phyloP scores from a whole-genome alignment of 768 basidiomycete genomes.

The Pulveroboletus ravenelii region DNA sequence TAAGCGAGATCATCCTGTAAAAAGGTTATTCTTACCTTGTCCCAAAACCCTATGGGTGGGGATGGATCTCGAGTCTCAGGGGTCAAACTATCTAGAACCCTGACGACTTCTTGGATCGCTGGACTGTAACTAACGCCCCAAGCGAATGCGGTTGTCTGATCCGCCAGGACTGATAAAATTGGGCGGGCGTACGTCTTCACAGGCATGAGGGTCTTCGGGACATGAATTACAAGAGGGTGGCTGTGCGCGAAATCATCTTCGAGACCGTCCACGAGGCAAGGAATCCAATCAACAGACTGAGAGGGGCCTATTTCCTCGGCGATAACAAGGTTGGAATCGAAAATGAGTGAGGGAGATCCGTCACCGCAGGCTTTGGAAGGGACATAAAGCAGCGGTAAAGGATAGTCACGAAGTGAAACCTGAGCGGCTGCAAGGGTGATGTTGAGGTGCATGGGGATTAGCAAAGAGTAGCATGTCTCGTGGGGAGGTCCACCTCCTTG shows the following conservation, averaged over 20 bases:
- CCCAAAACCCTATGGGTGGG: conserved; percentile 88
- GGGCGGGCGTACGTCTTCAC: conserved; percentile 89
- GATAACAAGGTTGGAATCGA: conserved; percentile 76
- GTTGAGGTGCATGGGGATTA: conserved; percentile 77
- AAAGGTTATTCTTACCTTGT: conserved; percentile 56
- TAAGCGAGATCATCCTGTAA: conserved; percentile 3
- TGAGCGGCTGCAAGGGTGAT: conserved; percentile 60
- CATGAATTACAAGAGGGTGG: conserved; percentile 48
- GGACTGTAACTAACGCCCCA: conserved; percentile 90
- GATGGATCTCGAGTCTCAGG: conserved; percentile 77
- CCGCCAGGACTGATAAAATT: conserved; percentile 58
- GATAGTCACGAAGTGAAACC: conserved; percentile 79
- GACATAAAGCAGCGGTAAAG: conserved; percentile 77
- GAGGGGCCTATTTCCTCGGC: conserved; percentile 80
- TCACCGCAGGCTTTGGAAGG: conserved; percentile 40
- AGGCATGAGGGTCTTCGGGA: conserved; percentile 93
- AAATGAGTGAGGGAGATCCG: conserved; percentile 47
- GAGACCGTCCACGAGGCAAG: conserved; percentile 58
- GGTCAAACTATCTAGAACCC: conserved; percentile 75
- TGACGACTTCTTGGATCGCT: conserved; percentile 81
- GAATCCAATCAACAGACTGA: conserved; percentile 65
- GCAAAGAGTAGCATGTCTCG: conserved; percentile 68
- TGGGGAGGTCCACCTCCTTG: conserved; percentile 66
- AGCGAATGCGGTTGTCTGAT: conserved; percentile 64
- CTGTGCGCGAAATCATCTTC: conserved; percentile 49